A percentile compares a stretch with the other conserved stretches of the same genome.
Conservation (phyloP, 1,284 basidiomycete genomes). For the Fomitopsis schrenkii region DNA sequence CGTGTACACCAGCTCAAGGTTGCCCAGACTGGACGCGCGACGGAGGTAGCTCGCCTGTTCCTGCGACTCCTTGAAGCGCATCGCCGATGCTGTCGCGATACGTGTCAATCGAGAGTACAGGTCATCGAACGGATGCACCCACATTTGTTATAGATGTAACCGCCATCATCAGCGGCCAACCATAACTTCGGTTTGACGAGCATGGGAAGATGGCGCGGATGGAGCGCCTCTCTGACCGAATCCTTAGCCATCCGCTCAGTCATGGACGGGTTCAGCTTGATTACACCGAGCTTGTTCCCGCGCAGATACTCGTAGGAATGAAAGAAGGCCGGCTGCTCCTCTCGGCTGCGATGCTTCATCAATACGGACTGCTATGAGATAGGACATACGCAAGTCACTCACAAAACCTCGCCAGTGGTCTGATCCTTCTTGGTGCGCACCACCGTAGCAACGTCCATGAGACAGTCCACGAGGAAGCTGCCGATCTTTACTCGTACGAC, state of each 20-base stretch:
- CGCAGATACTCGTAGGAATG: conserved; percentile 93
- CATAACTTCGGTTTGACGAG: conserved; percentile 89
- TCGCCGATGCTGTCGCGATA: conserved; percentile 52
- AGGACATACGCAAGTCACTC: conserved; percentile 23
- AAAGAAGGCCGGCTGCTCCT: conserved; percentile 89
- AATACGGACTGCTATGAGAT: too few relatives aligned
- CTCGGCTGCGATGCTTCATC: conserved; percentile 43
- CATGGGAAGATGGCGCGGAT: conserved; percentile 96
- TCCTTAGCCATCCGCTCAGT: conserved; percentile 80
- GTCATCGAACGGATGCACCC: conserved; percentile 18
- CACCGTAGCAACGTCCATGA: conserved; percentile 87
- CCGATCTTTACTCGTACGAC: conserved; percentile 76
- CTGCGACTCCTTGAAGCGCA: conserved; percentile 91
- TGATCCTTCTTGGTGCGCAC: conserved; percentile 56
- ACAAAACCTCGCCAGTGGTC: conserved; percentile 54
- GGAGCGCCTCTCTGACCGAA: conserved; percentile 70
- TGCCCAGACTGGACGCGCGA: conserved; percentile 71
- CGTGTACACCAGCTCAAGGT: conserved; percentile 84
- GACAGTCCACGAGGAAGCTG: conserved; percentile 76
- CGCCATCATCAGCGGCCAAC: conserved; percentile 77
- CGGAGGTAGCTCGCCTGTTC: conserved; percentile 86
- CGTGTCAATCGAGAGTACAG: background rate
- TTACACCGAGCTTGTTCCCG: conserved; percentile 89
- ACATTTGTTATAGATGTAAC: conserved; percentile 81
- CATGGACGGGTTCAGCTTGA: conserved; percentile 84